Evolutionary conservation across 306 rosid species (phyloP), one percentile per base, ranked within the genome.

Genomic region (Ormosia semicastrata): DNA sequence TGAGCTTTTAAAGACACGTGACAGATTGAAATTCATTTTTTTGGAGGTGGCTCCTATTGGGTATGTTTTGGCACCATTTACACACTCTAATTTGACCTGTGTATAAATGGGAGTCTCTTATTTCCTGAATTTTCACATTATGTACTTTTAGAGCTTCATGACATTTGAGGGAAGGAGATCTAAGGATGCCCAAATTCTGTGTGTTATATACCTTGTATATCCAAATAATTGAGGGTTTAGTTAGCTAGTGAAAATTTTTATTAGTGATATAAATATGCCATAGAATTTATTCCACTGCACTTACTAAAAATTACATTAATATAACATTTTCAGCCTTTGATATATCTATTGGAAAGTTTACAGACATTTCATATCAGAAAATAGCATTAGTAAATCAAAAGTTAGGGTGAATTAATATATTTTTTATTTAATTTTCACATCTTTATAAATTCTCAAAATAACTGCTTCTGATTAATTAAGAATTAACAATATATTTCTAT

Each of bases 1-100:
- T 49, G 97, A 93, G 92, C 93, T 95, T 80, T 81, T 78, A 54
- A 67, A 77, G 47, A 57, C 93, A 13, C 82, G 11, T 72, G 82
- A 93, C 65, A 87, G 74, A 84, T 81, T 89, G 54, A 87, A 73
- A 72, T 91, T 93, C 82, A 46, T 93, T 24, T 87, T 88, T 80
- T 88, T 87, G 5, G 98, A 95, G 91, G 94, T 91, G 41, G 94
- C 86, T 80, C 94, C 98, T 56, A 81, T 88, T 76, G 99, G 99
- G 99, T 93, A 86, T 80, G 96, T 85, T 47, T 78, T 85, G 69
- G 17, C 65, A 76, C 69, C 66, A 33, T 52, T 81, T 80, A 60
- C 71, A 72, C 34, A 12, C 71, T 14, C 63, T 81, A 11, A 43
- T 54, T 43, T 64, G 30, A 34, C 24, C 44, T 33, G 17, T 8